These are phyloP conservation scores for Phytophthora sp. DNA, from an alignment of 352 stramenopile genomes.

Conservation along the genomic window DNA sequence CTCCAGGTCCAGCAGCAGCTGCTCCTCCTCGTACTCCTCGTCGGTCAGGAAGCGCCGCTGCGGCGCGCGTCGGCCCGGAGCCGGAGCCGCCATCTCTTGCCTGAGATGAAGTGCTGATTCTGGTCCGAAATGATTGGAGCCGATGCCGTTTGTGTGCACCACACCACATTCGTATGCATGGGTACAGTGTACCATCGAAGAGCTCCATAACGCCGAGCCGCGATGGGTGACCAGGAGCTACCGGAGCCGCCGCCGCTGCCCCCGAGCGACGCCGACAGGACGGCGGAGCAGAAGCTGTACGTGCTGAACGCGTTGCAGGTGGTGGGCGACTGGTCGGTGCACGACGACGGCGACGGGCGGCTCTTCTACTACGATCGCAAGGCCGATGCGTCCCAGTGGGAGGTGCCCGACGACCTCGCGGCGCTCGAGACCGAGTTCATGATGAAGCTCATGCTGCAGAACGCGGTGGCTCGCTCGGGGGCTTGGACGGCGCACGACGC, in stretches of 20 bases:
- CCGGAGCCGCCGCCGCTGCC: background rate
- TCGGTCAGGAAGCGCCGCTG: constrained; percentile 30
- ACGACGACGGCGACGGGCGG: constrained; percentile 72
- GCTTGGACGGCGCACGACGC: constrained; percentile 77
- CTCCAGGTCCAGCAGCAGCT: constrained; percentile 49
- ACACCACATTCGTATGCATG: no score
- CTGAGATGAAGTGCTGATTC: constrained; percentile 7
- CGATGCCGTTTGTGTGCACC: constrained; percentile 5
- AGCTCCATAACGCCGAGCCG: no score
- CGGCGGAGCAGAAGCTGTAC: constrained; percentile 43
- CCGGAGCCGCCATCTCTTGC: constrained; percentile 3
- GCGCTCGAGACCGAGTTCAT: constrained; percentile 73
- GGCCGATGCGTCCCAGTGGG: constrained; percentile 61
- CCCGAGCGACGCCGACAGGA: constrained; percentile 20
- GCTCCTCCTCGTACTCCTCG: constrained; percentile 46
- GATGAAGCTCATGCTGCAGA: constrained; percentile 87
- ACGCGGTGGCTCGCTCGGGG: constrained; percentile 66
- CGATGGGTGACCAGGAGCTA: constrained; percentile 12
- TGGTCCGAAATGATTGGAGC: constrained; percentile 16
- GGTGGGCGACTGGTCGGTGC: constrained; percentile 68
- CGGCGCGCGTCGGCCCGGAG: background rate
- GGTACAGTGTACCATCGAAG: no score
- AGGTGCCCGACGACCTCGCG: constrained; percentile 50
- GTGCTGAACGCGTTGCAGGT: constrained; percentile 62
- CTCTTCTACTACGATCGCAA: constrained; percentile 82